These are phyloP conservation scores for Serendipita sp. DNA, from an alignment of 768 basidiomycete genomes.

Conservation along the genomic window DNA sequence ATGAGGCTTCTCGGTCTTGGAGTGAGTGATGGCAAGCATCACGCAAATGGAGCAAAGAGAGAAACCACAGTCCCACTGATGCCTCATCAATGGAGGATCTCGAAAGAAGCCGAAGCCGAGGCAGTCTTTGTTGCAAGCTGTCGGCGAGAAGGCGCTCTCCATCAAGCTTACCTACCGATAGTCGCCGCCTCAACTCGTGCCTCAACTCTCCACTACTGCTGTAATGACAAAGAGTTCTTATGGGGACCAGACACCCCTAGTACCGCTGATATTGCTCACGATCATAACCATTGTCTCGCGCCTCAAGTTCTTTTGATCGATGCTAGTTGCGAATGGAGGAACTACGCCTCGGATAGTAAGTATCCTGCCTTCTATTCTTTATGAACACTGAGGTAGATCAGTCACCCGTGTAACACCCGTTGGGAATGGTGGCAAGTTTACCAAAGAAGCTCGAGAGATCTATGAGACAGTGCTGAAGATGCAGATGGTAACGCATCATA, in stretches of 20 bases:
- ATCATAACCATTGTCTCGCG: slow-evolving; percentile 21
- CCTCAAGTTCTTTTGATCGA: slow-evolving; percentile 70
- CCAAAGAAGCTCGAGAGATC: slow-evolving; percentile 61
- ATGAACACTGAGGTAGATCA: slow-evolving; percentile 8
- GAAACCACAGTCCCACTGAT: slow-evolving; percentile 34
- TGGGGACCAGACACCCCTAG: slow-evolving; percentile 57
- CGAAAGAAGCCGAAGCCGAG: slow-evolving; percentile 87
- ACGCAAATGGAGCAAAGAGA: slow-evolving; percentile 14
- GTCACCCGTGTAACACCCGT: slow-evolving; percentile 70
- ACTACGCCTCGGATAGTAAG: slow-evolving; percentile 49
- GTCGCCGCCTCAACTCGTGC: slow-evolving; percentile 77
- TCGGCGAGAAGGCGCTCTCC: slow-evolving; percentile 64
- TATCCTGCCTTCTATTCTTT: neutral
- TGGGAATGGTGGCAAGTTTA: slow-evolving; percentile 88
- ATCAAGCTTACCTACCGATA: slow-evolving; percentile 87
- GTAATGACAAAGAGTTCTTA: slow-evolving; percentile 74
- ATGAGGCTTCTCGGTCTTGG: slow-evolving; percentile 79
- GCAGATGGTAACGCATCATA: slow-evolving; percentile 46
- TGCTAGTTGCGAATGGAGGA: slow-evolving; percentile 81
- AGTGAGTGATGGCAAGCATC: slow-evolving; percentile 37
- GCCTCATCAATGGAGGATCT: slow-evolving; percentile 74
- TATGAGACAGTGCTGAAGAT: slow-evolving; percentile 80
- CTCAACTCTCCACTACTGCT: slow-evolving; percentile 87
- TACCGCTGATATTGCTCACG: slow-evolving; percentile 24
- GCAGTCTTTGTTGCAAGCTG: slow-evolving; percentile 87